These are phyloP conservation scores for Neofusicoccum sp. DNA, from an alignment of 2,329 filamentous ascomycete genomes.

Conservation along the genomic window DNA sequence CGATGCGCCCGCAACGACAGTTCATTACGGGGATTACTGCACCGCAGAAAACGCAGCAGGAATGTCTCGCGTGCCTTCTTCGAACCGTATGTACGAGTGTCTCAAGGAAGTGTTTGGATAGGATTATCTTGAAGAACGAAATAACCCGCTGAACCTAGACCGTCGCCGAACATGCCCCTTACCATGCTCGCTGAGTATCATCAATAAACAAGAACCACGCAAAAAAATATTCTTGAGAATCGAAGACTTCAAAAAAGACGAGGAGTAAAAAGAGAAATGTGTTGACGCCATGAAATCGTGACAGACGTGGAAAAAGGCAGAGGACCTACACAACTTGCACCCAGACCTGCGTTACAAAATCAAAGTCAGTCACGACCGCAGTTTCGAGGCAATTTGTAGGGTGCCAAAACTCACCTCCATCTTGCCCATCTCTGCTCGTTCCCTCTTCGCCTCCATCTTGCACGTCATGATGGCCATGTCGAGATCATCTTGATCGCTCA, in stretches of 20 bases:
- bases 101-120: constrained; percentile 16
- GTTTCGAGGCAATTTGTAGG: neutral
- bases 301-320: constrained; percentile 6
- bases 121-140: constrained; percentile 15
- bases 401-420: constrained; percentile 73
- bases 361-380: neutral
- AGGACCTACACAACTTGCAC: constrained; percentile 17
- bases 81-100: constrained; percentile 11
- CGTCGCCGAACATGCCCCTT: constrained; percentile 18
- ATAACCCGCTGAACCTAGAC: constrained; percentile 17
- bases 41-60: neutral
- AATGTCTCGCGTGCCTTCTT: neutral
- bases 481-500: constrained; percentile 94
- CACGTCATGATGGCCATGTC: constrained; percentile 78
- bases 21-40: constrained; percentile 9
- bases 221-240: neutral
- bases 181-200: constrained; percentile 28
- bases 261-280: constrained; percentile 4
- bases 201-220: constrained; percentile 15
- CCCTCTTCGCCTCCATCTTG: constrained; percentile 66
- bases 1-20: neutral
- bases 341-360: neutral
- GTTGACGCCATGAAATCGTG: constrained; percentile 13
- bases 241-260: neutral
- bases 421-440: constrained; percentile 81